Percentiles rank a stretch among this genome's conserved stretches.
phyloP scores from a whole-genome alignment of 148 eudicot genomes.

The Rhododendron vialii region DNA sequence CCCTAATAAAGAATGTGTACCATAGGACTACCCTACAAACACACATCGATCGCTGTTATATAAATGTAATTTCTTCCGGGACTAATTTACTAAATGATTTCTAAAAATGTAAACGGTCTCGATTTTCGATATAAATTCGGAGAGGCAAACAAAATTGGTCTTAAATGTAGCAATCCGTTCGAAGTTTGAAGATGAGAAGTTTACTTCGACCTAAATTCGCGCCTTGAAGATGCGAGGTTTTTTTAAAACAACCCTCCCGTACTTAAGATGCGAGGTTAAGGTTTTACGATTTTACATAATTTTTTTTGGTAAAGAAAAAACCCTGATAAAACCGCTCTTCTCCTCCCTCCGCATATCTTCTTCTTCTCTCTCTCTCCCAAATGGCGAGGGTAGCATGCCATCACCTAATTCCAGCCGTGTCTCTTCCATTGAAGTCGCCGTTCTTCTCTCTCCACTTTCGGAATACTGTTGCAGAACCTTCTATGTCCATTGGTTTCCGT shows the following conservation, averaged over 20 bases:
- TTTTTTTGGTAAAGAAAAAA: neutral
- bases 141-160: neutral
- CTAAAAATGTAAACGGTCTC: too few relatives aligned
- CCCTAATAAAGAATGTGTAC: too few relatives aligned
- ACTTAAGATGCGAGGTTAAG: neutral
- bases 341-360: neutral
- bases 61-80: too few relatives aligned
- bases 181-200: too few relatives aligned
- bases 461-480: conserved; percentile 7
- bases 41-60: too few relatives aligned
- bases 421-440: conserved; percentile 46
- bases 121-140: too few relatives aligned
- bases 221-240: too few relatives aligned
- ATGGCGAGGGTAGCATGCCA: conserved; percentile 77
- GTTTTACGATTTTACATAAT: neutral
- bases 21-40: too few relatives aligned
- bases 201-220: too few relatives aligned
- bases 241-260: too few relatives aligned
- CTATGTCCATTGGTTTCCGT: conserved; percentile 15
- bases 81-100: too few relatives aligned
- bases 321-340: neutral
- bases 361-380: neutral
- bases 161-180: too few relatives aligned
- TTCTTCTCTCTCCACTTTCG: conserved; percentile 27
- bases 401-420: conserved; percentile 42